Percentiles rank a stretch among this genome's conserved stretches.
Conservation (phyloP, 805 yeast genomes). For the Myxozyma sirexii region DNA sequence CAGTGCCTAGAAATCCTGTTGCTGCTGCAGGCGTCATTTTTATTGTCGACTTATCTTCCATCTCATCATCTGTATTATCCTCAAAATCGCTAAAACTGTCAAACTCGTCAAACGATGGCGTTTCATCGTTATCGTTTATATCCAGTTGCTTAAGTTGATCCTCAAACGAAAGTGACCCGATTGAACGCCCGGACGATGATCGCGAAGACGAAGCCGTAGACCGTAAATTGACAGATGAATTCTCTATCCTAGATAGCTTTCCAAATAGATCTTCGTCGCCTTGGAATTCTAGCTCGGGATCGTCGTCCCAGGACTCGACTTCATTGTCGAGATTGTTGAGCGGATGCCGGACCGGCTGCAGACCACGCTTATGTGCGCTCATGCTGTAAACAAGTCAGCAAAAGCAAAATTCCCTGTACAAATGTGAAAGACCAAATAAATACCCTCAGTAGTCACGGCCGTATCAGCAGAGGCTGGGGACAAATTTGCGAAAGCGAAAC, state of each 20-base stretch:
- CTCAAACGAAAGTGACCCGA: constrained; percentile 1
- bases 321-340: constrained; percentile 14
- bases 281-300: constrained; percentile 25
- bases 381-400: not conserved
- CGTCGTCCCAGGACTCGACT: constrained; percentile 32
- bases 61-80: constrained; percentile 7
- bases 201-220: constrained; percentile 7
- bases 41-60: not conserved
- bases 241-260: constrained; percentile 14
- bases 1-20: not conserved
- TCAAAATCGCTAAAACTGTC: constrained; percentile 1
- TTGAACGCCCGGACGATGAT: constrained; percentile 1
- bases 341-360: constrained; percentile 22
- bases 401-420: not conserved
- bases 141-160: not conserved
- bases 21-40: constrained; percentile 8
- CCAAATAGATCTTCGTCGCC: constrained; percentile 23
- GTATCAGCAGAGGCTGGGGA: too few species aligned
- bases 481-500: too few species aligned
- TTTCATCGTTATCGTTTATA: constrained; percentile 1
- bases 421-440: not conserved
- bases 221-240: not conserved
- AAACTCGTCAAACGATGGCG: constrained; percentile 3
- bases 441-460: not conserved
- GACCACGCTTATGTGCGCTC: not conserved